phyloP scores from a whole-genome alignment of 768 basidiomycete genomes.

The Boletus edulis region DNA sequence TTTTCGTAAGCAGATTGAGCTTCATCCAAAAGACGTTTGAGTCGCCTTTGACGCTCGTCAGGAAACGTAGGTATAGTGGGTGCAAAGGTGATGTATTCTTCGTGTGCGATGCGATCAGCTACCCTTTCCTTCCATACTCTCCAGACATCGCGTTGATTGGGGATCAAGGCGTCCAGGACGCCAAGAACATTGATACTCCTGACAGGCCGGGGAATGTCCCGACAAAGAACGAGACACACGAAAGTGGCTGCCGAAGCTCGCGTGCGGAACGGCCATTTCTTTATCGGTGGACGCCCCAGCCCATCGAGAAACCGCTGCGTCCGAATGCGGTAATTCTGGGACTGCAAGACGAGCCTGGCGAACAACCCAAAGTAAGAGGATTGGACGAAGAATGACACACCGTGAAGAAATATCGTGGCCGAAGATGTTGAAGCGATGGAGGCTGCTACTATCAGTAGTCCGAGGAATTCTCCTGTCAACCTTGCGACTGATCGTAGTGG shows the following conservation, averaged over 20 bases:
- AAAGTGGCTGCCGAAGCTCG: conserved; percentile 18
- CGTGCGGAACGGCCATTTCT: conserved; percentile 14
- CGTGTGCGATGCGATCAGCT: conserved; percentile 16
- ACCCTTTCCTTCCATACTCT: conserved; percentile 16
- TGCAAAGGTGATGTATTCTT: conserved; percentile 7
- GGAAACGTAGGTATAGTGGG: conserved; percentile 16
- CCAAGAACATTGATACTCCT: conserved; percentile 6
- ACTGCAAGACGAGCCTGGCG: conserved; percentile 12
- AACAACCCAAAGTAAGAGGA: conserved; percentile 16
- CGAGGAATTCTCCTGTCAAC: conserved; percentile 9
- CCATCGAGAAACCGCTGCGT: conserved; percentile 8
- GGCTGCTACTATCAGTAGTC: conserved; percentile 4
- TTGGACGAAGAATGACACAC: conserved; percentile 12
- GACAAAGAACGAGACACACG: conserved; percentile 14
- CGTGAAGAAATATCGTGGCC: conserved; percentile 2
- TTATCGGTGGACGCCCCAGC: conserved; percentile 7
- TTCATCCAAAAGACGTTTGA: conserved; percentile 10
- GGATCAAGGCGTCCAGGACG: conserved; percentile 13
- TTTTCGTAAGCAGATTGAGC: conserved; percentile 8
- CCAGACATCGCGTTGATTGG: conserved; percentile 15
- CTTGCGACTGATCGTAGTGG: conserved; percentile 10
- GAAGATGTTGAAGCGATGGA: conserved; percentile 4
- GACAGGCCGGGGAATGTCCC: conserved; percentile 11
- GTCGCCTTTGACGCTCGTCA: conserved; percentile 8
- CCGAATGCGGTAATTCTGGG: conserved; percentile 16